Evolutionary conservation across 768 basidiomycete species (phyloP).

Genomic region (Kondoa malvinella): DNA sequence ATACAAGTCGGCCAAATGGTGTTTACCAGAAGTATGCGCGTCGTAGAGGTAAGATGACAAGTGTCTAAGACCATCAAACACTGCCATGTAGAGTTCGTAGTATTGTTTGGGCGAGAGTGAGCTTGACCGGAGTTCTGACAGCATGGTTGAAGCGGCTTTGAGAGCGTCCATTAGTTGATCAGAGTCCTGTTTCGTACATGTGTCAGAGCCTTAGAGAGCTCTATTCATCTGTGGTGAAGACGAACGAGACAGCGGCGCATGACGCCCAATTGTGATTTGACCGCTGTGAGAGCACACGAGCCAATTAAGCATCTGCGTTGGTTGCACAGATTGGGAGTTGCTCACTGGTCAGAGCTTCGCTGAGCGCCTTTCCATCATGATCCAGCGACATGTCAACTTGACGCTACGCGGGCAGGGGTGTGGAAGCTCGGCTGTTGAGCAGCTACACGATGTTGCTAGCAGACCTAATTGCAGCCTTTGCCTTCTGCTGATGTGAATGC

Average conservation of each 20-base stretch:
- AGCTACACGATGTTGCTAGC: too few relatives aligned
- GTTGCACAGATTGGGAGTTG: too few relatives aligned
- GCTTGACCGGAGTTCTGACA: slow-evolving; percentile 84
- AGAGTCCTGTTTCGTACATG: slow-evolving; percentile 44
- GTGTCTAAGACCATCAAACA: slow-evolving; percentile 89
- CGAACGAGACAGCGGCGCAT: slow-evolving; percentile 24
- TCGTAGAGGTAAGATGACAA: slow-evolving; percentile 93
- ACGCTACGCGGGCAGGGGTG: too few relatives aligned
- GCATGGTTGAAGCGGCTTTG: slow-evolving; percentile 92
- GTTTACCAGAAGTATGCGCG: slow-evolving; percentile 73
- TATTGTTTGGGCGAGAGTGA: slow-evolving; percentile 92
- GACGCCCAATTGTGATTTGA: slow-evolving; percentile 21
- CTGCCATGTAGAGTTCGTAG: slow-evolving; percentile 98
- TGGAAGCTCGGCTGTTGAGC: too few relatives aligned
- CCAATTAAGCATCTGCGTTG: background rate
- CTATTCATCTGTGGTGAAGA: background rate
- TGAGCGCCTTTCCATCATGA: background rate
- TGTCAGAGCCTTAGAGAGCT: background rate
- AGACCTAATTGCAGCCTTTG: too few relatives aligned
- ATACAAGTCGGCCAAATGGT: slow-evolving; percentile 95
- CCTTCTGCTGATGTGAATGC: too few relatives aligned
- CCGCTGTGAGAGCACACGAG: slow-evolving; percentile 8
- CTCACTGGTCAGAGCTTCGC: background rate
- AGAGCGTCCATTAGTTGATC: slow-evolving; percentile 98
- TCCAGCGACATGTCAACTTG: background rate